Conservation (phyloP, 441 rosid species). For the Adansonia gregorii region DNA sequence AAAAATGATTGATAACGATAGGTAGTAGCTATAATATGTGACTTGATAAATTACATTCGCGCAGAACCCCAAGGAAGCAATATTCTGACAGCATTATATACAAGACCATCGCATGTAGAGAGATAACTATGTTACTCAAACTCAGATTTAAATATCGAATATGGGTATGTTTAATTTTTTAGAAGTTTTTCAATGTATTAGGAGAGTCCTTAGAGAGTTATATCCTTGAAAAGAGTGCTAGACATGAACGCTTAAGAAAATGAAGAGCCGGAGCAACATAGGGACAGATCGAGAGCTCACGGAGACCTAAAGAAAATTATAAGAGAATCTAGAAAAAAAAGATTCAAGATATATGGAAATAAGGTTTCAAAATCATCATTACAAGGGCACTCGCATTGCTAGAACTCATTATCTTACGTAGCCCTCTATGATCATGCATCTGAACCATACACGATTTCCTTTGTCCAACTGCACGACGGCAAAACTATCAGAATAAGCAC, state of each 20-base stretch:
- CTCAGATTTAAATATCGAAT: too few relatives aligned
- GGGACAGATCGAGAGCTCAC: not conserved
- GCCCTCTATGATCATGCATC: not conserved
- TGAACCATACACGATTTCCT: not conserved
- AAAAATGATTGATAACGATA: too few relatives aligned
- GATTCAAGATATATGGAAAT: not conserved
- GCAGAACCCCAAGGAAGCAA: not conserved
- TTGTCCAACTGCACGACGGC: not conserved
- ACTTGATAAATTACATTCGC: not conserved
- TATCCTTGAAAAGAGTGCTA: too few relatives aligned
- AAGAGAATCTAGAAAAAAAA: not conserved
- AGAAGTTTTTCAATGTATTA: too few relatives aligned
- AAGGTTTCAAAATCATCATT: not conserved
- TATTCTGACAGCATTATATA: not conserved
- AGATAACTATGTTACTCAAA: too few relatives aligned
- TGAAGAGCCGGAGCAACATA: too few relatives aligned
- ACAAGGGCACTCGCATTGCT: not conserved
- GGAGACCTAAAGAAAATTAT: not conserved
- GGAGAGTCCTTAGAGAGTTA: too few relatives aligned
- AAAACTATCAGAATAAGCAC: not conserved
- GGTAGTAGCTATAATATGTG: not conserved
- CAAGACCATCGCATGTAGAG: not conserved
- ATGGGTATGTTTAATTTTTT: too few relatives aligned
- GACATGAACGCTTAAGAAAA: too few relatives aligned
- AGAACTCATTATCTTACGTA: not conserved